Evolutionary conservation across 805 yeast species (phyloP), one percentile per base, ranked within the genome.

Genomic region (Suhomyces kilbournensis): DNA sequence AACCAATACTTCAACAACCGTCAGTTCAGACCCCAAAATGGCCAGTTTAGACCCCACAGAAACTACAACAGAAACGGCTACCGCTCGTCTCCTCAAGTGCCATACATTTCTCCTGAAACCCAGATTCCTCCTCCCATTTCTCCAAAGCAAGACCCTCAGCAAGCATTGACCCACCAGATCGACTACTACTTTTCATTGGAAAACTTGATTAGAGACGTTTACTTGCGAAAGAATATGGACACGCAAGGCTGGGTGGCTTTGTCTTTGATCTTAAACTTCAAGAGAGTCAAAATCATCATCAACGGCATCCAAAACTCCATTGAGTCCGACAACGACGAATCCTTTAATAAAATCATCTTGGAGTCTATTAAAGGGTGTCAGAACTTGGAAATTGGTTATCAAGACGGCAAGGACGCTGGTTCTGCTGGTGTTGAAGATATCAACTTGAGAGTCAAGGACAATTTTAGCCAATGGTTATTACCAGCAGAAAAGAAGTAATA

Each of bases 181-280:
- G 94, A 90, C 66, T 94, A 94, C 76, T 94, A 94, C 70, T 88
- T 94, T 73, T 86, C 96, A 28, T 77, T 85, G 48, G 96, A 90
- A 61, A 94, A 94, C 70, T 78, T 94, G 70, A 76, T 86, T 60
- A 88, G 90, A 71, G 99, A 94, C 72, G 74, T 85, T 48, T 93
- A 73, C 66, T 77, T 94, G 70, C 83, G 97, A 70, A 80, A 83
- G 58, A 88, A 88, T 62, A 88, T 93, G 96, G 82, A 85, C 68
- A 62, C 79, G 46, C 77, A 82, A 53, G 97, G 97, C 23, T 85
- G 85, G 77, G 78, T 91, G 50, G 82, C 85, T 32, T 69, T 90
- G 53, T 64, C 68, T 5, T 77, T 82, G 52, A 77, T 90, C 57
- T 83, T 90, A 54, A 74, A 78, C 53, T 91, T 91, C 69, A 83